Conservation (phyloP, 495 filamentous ascomycete species). For the Annulohypoxylon bovei region DNA sequence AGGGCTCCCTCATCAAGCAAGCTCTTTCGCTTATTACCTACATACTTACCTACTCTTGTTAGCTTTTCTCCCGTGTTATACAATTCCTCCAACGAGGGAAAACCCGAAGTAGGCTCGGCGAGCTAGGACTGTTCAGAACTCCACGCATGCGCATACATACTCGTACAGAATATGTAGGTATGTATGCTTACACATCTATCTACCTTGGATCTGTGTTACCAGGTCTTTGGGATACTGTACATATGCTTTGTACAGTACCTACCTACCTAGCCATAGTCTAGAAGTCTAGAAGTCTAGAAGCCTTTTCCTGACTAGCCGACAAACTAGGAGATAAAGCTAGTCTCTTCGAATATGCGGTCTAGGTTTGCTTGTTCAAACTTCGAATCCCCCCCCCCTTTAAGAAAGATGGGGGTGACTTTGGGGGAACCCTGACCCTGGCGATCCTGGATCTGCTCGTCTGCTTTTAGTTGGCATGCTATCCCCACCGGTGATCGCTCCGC, state of each 20-base stretch:
- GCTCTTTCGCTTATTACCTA: slow-evolving; percentile 15
- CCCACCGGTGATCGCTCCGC: slow-evolving; percentile 39
- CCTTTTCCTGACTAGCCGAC: neutral
- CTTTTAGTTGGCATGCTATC: slow-evolving; percentile 20
- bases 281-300: slow-evolving; percentile 13
- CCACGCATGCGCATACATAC: neutral
- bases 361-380: slow-evolving; percentile 17
- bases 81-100: slow-evolving; percentile 12
- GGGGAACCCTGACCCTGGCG: slow-evolving; percentile 32
- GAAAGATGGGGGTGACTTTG: slow-evolving; percentile 19
- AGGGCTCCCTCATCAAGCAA: slow-evolving; percentile 9
- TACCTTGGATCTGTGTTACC: slow-evolving; percentile 27
- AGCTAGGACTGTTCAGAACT: slow-evolving; percentile 6
- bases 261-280: too few relatives aligned
- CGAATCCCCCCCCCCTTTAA: slow-evolving; percentile 7
- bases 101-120: slow-evolving; percentile 5
- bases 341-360: slow-evolving; percentile 20
- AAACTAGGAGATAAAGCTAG: neutral
- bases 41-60: too few relatives aligned
- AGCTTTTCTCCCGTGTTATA: slow-evolving; percentile 2
- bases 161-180: neutral
- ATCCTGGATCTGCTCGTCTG: slow-evolving; percentile 39
- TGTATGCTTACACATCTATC: neutral
- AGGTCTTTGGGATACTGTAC: slow-evolving; percentile 18
- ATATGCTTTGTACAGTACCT: too few relatives aligned